Conservation (phyloP, 1,139 yeast genomes). For the Saccharomyces pastorianus region DNA sequence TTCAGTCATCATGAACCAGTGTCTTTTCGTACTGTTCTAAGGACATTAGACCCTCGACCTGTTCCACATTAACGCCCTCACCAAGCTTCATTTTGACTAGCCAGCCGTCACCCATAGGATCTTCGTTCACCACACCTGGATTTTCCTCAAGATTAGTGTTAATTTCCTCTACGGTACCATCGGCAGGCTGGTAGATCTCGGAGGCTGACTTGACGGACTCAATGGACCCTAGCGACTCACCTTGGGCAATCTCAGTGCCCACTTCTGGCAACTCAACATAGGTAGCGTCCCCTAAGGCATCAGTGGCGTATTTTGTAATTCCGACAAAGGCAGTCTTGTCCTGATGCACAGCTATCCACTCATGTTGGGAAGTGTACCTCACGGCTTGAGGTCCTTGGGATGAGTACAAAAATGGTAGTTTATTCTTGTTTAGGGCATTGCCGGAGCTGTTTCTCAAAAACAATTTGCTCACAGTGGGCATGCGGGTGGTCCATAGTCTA, state of each 20-base stretch:
- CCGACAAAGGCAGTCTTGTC: conserved; percentile 85
- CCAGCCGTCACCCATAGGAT: conserved; percentile 94
- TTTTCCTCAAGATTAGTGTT: conserved; percentile 57
- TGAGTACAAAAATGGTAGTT: conserved; percentile 28
- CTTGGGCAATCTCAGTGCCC: conserved; percentile 56
- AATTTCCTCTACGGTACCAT: conserved; percentile 67
- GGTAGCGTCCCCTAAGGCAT: conserved; percentile 97
- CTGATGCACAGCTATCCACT: conserved; percentile 82
- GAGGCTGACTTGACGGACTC: conserved; percentile 93
- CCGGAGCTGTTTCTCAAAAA: conserved; percentile 9
- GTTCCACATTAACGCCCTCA: conserved; percentile 30
- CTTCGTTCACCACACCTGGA: conserved; percentile 76
- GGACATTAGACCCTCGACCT: conserved; percentile 38
- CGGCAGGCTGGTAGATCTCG: conserved; percentile 84
- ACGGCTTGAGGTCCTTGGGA: conserved; percentile 33
- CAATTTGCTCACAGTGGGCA: conserved; percentile 6
- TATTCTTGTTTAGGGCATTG: conserved; percentile 26
- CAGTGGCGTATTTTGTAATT: conserved; percentile 90
- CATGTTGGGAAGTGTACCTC: conserved; percentile 84
- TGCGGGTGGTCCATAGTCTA: neutral
- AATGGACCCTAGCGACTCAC: conserved; percentile 85
- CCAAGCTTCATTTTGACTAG: conserved; percentile 49
- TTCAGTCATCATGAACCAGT: conserved; percentile 42
- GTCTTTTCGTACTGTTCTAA: conserved; percentile 59
- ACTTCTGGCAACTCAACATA: conserved; percentile 83